phyloP scores from a whole-genome alignment of 805 yeast genomes.

The Wickerhamiella sergipiensis region DNA sequence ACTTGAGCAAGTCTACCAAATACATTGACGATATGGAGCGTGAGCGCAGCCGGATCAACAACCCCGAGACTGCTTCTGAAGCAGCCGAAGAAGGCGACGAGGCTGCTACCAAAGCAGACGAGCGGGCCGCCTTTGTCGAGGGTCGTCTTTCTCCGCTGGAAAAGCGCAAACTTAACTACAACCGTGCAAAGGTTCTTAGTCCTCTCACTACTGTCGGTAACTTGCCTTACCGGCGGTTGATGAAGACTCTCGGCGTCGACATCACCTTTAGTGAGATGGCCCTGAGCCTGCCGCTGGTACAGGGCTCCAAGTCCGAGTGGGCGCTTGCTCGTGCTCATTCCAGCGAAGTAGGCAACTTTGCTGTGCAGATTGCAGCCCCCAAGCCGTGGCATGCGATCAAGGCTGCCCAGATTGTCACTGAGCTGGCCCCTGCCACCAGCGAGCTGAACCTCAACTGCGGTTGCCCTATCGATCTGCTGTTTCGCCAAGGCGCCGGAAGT shows the following conservation, averaged over 20 bases:
- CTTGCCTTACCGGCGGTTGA: conserved; percentile 83
- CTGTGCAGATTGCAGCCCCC: conserved; percentile 82
- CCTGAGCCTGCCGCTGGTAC: conserved; percentile 65
- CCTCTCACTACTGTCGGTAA: conserved; percentile 98
- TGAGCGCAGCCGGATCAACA: conserved; percentile 7
- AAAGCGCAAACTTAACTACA: conserved; percentile 58
- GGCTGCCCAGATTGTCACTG: conserved; percentile 68
- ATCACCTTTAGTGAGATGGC: conserved; percentile 96
- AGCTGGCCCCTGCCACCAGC: conserved; percentile 45
- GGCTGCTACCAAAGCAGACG: conserved; percentile 26
- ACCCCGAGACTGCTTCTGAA: conserved; percentile 3
- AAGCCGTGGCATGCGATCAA: conserved; percentile 90
- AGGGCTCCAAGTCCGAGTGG: conserved; percentile 93
- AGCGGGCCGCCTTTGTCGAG: conserved; percentile 46
- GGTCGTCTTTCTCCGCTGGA: conserved; percentile 68
- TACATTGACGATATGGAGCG: conserved; percentile 46
- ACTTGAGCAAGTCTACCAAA: conserved; percentile 42
- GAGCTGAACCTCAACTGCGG: conserved; percentile 92
- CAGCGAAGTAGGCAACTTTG: conserved; percentile 75
- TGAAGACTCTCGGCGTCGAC: conserved; percentile 85
- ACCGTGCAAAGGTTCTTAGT: conserved; percentile 72
- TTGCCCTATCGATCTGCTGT: conserved; percentile 93
- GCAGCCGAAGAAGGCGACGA: conserved; percentile 23
- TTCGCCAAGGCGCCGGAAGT: conserved; percentile 89
- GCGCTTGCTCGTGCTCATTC: conserved; percentile 85